Conservation (phyloP, 148 eudicot genomes). For the Amaranthus palmeri region DNA sequence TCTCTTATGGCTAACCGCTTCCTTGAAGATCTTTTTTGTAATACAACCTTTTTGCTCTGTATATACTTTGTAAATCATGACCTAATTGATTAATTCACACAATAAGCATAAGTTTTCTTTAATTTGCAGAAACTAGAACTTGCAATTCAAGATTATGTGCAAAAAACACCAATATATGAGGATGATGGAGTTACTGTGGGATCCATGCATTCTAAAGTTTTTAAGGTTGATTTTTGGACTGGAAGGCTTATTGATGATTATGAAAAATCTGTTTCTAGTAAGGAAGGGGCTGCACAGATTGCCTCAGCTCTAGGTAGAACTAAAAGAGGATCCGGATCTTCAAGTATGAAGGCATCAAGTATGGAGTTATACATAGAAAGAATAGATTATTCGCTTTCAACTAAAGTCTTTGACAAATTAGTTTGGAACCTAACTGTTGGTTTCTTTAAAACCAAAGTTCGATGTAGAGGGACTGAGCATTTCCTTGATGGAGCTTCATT, state of each 20-base stretch:
- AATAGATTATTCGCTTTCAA: constrained; percentile 66
- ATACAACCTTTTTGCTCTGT: background rate
- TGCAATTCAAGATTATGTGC: constrained; percentile 55
- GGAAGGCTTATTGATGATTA: constrained; percentile 62
- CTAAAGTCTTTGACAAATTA: constrained; percentile 55
- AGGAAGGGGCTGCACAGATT: constrained; percentile 17
- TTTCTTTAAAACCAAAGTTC: constrained; percentile 66
- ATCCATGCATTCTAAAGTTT: constrained; percentile 67
- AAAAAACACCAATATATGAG: constrained; percentile 65
- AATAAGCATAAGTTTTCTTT: background rate
- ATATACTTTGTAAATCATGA: background rate
- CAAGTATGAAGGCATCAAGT: constrained; percentile 34
- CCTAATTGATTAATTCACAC: background rate
- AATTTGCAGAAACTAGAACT: constrained; percentile 47
- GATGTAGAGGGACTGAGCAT: constrained; percentile 55
- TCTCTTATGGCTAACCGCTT: background rate
- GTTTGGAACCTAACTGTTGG: constrained; percentile 80
- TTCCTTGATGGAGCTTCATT: constrained; percentile 36
- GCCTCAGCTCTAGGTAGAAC: constrained; percentile 7
- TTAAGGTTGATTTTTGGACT: constrained; percentile 70
- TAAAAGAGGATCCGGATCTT: constrained; percentile 14
- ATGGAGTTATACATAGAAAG: constrained; percentile 72
- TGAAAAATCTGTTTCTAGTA: constrained; percentile 33
- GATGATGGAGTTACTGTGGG: constrained; percentile 79
- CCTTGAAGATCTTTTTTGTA: background rate